phyloP scores from a whole-genome alignment of 2,329 filamentous ascomycete genomes.

The Paecilomyces dactylethromorphus region DNA sequence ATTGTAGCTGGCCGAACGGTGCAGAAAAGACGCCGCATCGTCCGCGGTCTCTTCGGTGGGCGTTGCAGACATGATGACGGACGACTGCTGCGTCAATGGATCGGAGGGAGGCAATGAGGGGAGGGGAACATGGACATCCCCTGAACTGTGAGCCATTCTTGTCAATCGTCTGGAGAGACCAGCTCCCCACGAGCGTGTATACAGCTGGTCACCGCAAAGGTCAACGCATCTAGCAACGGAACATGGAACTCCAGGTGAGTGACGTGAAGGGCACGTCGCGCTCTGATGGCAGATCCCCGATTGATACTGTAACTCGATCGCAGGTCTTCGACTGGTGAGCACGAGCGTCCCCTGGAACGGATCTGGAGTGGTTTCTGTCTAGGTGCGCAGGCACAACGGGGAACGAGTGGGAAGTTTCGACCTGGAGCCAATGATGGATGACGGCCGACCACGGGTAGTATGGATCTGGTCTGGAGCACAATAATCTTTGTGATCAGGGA shows the following conservation, averaged over 20 bases:
- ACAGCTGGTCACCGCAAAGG: conserved; percentile 4
- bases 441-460: background rate
- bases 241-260: background rate
- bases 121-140: conserved; percentile 12
- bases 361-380: background rate
- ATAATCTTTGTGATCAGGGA: background rate
- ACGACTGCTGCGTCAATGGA: conserved; percentile 6
- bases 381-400: background rate
- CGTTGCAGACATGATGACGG: conserved; percentile 26
- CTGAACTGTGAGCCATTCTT: conserved; percentile 23
- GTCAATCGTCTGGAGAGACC: conserved; percentile 28
- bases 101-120: conserved; percentile 11
- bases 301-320: background rate
- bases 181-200: conserved; percentile 33
- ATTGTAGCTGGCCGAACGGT: conserved; percentile 54
- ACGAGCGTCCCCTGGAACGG: background rate
- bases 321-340: background rate
- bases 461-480: background rate
- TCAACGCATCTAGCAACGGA: background rate
- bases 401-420: background rate
- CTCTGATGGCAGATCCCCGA: background rate
- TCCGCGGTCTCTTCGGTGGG: conserved; percentile 16
- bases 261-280: background rate
- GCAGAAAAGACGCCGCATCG: conserved; percentile 25
- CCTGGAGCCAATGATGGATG: background rate